phyloP scores from a whole-genome alignment of 78 protist genomes.

The Chrysochromulina parva region DNA sequence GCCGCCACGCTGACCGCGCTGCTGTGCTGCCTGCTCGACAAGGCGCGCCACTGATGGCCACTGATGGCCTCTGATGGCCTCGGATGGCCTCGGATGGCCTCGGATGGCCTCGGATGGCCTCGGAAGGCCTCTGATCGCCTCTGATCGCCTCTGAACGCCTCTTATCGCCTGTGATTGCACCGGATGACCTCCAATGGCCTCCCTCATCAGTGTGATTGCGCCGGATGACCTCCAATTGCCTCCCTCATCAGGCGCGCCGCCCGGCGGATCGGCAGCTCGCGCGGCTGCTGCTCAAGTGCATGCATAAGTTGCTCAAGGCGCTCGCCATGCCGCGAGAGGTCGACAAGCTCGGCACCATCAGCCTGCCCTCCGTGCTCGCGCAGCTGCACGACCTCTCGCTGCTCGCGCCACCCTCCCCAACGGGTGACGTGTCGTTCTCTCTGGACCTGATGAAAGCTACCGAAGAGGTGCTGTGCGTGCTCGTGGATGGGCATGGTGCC shows the following conservation, averaged over 20 bases:
- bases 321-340: no score
- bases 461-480: background rate
- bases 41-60: background rate
- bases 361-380: background rate
- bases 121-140: no score
- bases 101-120: no score
- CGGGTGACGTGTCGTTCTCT: no score
- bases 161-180: no score
- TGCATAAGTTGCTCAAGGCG: background rate
- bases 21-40: background rate
- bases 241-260: background rate
- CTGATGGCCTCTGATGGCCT: no score
- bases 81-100: no score
- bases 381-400: background rate
- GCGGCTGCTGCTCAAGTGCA: background rate
- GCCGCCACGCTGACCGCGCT: background rate
- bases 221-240: no score
- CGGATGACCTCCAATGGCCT: no score
- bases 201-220: no score
- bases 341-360: background rate
- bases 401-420: background rate
- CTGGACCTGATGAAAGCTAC: background rate
- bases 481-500: no score
- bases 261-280: background rate
- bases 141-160: background rate